Percentiles rank a stretch among this genome's conserved stretches.
phyloP scores from a whole-genome alignment of 129 eudicot species.

The Tanacetum coccineum region DNA sequence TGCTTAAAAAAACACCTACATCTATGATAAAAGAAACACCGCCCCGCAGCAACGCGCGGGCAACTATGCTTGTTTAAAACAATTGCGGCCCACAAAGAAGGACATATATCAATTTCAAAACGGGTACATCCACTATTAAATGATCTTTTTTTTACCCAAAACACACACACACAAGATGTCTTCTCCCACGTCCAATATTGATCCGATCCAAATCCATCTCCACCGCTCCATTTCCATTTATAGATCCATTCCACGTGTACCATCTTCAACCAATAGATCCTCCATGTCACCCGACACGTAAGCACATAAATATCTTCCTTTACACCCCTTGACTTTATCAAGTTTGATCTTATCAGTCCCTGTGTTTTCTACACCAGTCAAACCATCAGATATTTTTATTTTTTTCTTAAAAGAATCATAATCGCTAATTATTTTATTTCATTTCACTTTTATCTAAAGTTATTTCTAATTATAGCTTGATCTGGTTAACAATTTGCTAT shows the following conservation, averaged over 20 bases:
- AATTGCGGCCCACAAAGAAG: too few relatives aligned
- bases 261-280: constrained; percentile 12
- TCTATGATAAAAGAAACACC: too few relatives aligned
- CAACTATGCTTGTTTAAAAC: too few relatives aligned
- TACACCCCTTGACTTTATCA: constrained; percentile 22
- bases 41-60: too few relatives aligned
- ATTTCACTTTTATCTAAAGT: background rate
- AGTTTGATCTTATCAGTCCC: constrained; percentile 19
- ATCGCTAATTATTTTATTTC: constrained; percentile 18
- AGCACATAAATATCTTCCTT: constrained; percentile 12
- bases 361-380: constrained; percentile 30
- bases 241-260: constrained; percentile 37
- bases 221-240: constrained; percentile 31
- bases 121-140: too few relatives aligned
- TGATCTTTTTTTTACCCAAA: too few relatives aligned
- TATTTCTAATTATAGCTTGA: too few relatives aligned
- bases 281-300: constrained; percentile 37
- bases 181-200: too few relatives aligned
- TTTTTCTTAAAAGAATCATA: constrained; percentile 4
- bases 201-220: constrained; percentile 19
- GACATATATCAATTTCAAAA: too few relatives aligned
- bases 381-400: constrained; percentile 15
- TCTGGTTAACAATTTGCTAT: too few relatives aligned
- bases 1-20: too few relatives aligned
- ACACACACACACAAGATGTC: too few relatives aligned